Evolutionary conservation across 352 stramenopile species (phyloP).

Genomic region (Phytophthora podocarpi): DNA sequence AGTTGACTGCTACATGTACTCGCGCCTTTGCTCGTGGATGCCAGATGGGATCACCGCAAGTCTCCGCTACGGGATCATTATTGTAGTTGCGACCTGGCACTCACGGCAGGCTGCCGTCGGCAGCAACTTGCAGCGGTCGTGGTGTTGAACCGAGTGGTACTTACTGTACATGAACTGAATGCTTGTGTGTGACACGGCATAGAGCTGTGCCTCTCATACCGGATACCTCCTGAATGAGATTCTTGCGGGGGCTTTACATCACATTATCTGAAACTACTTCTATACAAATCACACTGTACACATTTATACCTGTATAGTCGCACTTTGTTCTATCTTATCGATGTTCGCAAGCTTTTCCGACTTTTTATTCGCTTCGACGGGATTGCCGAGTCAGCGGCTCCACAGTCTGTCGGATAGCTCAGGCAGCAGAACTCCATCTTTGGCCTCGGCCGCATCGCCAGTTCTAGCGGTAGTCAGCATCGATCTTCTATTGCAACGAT

Average conservation of each 20-base stretch:
- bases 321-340: not conserved
- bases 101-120: too few relatives aligned
- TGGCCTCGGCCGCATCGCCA: too few relatives aligned
- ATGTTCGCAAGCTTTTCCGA: too few relatives aligned
- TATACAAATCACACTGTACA: too few relatives aligned
- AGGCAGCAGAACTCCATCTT: slow-evolving; percentile 14
- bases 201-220: not conserved
- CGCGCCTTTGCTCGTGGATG: slow-evolving; percentile 1
- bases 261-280: too few relatives aligned
- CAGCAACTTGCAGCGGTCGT: slow-evolving; percentile 16
- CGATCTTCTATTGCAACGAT: slow-evolving; percentile 16
- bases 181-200: slow-evolving; percentile 28
- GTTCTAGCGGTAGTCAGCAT: not conserved
- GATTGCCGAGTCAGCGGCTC: not conserved
- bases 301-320: not conserved
- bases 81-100: too few relatives aligned
- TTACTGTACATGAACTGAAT: slow-evolving; percentile 24
- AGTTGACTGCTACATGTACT: slow-evolving; percentile 23
- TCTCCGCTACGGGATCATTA: slow-evolving; percentile 17
- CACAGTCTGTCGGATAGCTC: slow-evolving; percentile 10
- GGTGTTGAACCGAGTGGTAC: too few relatives aligned
- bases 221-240: not conserved
- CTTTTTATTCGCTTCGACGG: too few relatives aligned
- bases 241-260: too few relatives aligned
- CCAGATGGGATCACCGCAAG: slow-evolving; percentile 5